Evolutionary conservation across 2,329 filamentous ascomycete species (phyloP), one percentile per base, ranked within the genome.

Genomic region (Mycocentrospora acerina): DNA sequence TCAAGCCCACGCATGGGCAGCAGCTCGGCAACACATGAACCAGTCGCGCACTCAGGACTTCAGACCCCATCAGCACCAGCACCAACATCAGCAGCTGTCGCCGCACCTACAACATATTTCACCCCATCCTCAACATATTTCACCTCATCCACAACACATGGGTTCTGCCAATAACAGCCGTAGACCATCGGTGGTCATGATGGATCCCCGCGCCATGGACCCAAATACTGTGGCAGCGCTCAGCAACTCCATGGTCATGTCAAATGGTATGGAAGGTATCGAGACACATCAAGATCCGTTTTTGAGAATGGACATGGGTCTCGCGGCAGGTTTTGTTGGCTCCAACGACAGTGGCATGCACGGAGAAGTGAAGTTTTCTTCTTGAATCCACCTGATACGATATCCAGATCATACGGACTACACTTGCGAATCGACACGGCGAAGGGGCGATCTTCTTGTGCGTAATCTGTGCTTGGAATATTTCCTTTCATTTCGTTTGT

Each of bases 11-110:
- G 59, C 55, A 7, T 62, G 60, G 59, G 60, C 58, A 24, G 59
- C 57, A 11, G 62, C 62, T 2, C 59, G 60, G 24, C 62, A 67
- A 35, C 62, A 66, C 42, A 64, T 67, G 61, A 63, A 64, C 40
- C 62, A 62, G 35, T 64, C 59, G 30, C 55, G 59, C 22, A 62
- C 60, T 45, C 57, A 61, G 32, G 51, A 62, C 37, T 61, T 53
- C 35, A 53, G 58, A 18, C 51, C 53, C 1, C 60, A 62, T 35
- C 55, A 53, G 35, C 59, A 62, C 26, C 62, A 60, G 32, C 50
- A 51, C 28, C 62, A 59, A 30, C 50, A 51, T 26, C 24, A 25
- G 17, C 52, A 56, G 26, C 42, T 58, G 8, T 58, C 55, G 5
- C 55, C 55, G 2, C 54, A 56, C 29, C 36, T 46, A 3, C 25